Evolutionary conservation across 1,139 yeast species (phyloP).

Genomic region (Debaryomyces psychrophilus): DNA sequence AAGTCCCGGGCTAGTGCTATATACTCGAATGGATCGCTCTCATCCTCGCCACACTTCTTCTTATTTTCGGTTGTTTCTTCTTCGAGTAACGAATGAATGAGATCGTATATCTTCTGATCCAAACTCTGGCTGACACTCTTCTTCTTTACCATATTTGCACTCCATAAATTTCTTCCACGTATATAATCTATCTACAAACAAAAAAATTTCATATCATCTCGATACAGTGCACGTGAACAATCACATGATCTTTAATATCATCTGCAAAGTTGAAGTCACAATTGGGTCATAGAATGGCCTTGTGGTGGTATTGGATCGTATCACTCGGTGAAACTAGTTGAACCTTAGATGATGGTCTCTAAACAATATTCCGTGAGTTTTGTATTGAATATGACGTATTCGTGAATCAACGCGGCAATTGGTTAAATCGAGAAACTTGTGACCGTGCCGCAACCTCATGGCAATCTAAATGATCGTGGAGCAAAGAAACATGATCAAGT

Average conservation of each 20-base stretch:
- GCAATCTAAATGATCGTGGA: not conserved
- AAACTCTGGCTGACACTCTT: conserved; percentile 34
- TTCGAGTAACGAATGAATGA: conserved; percentile 54
- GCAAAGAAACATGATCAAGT: conserved; percentile 3
- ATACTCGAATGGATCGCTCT: conserved; percentile 35
- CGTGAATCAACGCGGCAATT: not conserved
- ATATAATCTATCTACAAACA: conserved; percentile 4
- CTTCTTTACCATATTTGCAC: conserved; percentile 20
- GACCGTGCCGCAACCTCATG: conserved; percentile 3
- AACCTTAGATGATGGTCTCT: not conserved
- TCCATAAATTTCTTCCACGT: not conserved
- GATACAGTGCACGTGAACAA: conserved; percentile 5
- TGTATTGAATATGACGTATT: not conserved
- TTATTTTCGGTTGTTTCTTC: conserved; percentile 53
- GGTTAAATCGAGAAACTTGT: not conserved
- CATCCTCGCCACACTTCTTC: conserved; percentile 23
- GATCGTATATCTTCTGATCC: conserved; percentile 54
- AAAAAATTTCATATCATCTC: conserved; percentile 10
- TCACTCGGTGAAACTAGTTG: not conserved
- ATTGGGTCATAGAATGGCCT: not conserved
- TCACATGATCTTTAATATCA: not conserved
- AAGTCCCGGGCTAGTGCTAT: conserved; percentile 66
- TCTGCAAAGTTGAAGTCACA: no score
- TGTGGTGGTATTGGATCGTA: not conserved
- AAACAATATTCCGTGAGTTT: not conserved